Percentiles rank a stretch among this genome's conserved stretches.
Evolutionary conservation across 2,329 filamentous ascomycete genomes (phyloP).

Genomic region (Diaporthe citri): DNA sequence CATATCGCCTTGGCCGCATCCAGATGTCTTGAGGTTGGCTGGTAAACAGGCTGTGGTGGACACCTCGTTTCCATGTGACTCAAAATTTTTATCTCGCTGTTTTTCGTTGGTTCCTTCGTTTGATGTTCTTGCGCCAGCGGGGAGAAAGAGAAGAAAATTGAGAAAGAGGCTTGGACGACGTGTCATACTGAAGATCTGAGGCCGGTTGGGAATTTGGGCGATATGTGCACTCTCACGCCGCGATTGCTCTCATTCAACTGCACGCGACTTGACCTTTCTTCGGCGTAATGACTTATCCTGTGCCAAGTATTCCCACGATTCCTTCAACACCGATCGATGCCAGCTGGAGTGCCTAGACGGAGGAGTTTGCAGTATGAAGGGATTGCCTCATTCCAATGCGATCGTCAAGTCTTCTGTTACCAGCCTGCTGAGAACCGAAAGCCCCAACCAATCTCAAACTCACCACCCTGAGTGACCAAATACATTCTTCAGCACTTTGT

Average conservation of each 20-base stretch:
- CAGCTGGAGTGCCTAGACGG: neutral
- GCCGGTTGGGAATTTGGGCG: neutral
- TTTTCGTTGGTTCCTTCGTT: neutral
- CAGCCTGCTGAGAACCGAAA: neutral
- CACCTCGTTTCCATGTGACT: neutral
- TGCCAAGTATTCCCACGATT: neutral
- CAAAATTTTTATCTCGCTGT: neutral
- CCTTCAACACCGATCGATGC: neutral
- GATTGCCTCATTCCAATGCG: neutral
- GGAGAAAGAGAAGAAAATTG: neutral
- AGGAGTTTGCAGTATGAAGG: neutral
- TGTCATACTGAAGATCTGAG: no score
- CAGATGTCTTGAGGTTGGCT: neutral
- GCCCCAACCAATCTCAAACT: neutral
- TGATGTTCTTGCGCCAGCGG: no score
- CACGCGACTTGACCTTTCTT: neutral
- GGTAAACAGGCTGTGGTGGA: neutral
- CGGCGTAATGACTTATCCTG: neutral
- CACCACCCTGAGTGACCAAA: neutral
- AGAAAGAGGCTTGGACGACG: neutral
- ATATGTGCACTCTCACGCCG: neutral
- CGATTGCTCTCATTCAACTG: neutral
- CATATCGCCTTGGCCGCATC: neutral
- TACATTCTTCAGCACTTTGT: neutral
- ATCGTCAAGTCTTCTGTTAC: neutral